phyloP scores from a whole-genome alignment of 371 early-diverging fungal genomes.

The Lichtheimia hyalospora region DNA sequence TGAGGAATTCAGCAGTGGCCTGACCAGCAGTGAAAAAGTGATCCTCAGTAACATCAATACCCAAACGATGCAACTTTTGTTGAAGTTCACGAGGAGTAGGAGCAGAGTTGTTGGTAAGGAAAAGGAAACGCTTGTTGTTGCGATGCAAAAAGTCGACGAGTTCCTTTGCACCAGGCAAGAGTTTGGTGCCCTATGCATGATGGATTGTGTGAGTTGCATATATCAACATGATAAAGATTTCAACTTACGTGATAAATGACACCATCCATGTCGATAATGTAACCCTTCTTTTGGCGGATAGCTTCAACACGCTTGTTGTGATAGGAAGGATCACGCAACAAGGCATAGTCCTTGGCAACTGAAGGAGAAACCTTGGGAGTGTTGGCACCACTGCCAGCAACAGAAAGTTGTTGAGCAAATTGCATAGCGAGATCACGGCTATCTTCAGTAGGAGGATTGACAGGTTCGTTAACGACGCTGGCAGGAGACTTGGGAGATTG shows the following conservation, averaged over 20 bases:
- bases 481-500: slow-evolving; percentile 3
- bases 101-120: slow-evolving; percentile 72
- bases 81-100: slow-evolving; percentile 69
- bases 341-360: slow-evolving; percentile 35
- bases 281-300: slow-evolving; percentile 64
- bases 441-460: slow-evolving; percentile 7
- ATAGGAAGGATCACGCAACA: slow-evolving; percentile 40
- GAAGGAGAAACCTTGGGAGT: slow-evolving; percentile 9
- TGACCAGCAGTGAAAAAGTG: slow-evolving; percentile 70
- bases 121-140: slow-evolving; percentile 64
- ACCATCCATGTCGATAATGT: slow-evolving; percentile 72
- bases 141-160: slow-evolving; percentile 61
- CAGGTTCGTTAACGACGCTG: background rate
- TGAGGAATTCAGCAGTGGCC: slow-evolving; percentile 65
- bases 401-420: slow-evolving; percentile 8
- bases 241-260: slow-evolving; percentile 66
- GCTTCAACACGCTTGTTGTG: slow-evolving; percentile 51
- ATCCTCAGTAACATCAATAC: slow-evolving; percentile 59
- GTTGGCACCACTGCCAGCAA: slow-evolving; percentile 3
- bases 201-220: background rate
- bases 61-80: slow-evolving; percentile 59
- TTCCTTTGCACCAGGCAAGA: slow-evolving; percentile 64
- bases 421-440: slow-evolving; percentile 11
- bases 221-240: background rate
- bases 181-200: slow-evolving; percentile 44